phyloP scores from a whole-genome alignment of 805 yeast species.

The Diddensiella caesifluorescens region DNA sequence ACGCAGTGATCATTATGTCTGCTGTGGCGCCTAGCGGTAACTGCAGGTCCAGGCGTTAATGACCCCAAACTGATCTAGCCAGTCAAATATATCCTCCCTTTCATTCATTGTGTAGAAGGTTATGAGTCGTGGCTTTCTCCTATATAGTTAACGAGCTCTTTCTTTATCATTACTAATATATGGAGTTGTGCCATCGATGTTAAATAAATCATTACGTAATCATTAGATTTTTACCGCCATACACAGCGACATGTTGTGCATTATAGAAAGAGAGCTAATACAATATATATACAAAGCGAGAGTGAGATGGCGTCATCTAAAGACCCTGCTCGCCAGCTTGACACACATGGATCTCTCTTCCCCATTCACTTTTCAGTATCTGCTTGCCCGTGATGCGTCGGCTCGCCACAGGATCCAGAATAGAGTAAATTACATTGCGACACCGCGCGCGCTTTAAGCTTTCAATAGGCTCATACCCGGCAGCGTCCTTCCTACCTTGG shows the following conservation, averaged over 20 bases:
- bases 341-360: conserved; percentile 76
- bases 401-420: conserved; percentile 81
- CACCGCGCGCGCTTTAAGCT: conserved; percentile 77
- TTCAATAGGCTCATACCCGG: conserved; percentile 91
- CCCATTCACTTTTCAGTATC: conserved; percentile 90
- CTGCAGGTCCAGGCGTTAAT: conserved; percentile 1
- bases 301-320: too few species aligned
- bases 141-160: too few species aligned
- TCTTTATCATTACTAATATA: too few species aligned
- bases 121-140: too few species aligned
- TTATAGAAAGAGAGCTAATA: too few species aligned
- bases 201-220: too few species aligned
- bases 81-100: too few species aligned
- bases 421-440: conserved; percentile 85
- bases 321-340: conserved; percentile 49
- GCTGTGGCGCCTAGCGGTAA: conserved; percentile 22
- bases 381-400: conserved; percentile 84
- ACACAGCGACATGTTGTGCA: too few species aligned
- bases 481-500: conserved; percentile 67
- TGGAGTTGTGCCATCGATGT: background rate
- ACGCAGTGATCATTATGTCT: conserved; percentile 18
- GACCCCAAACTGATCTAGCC: too few species aligned
- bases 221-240: too few species aligned
- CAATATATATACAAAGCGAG: too few species aligned
- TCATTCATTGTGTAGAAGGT: too few species aligned